A percentile compares a stretch with the other conserved stretches of the same genome.
Conservation (phyloP, 78 protist genomes). For the Anaeramoeba flamelloides region DNA sequence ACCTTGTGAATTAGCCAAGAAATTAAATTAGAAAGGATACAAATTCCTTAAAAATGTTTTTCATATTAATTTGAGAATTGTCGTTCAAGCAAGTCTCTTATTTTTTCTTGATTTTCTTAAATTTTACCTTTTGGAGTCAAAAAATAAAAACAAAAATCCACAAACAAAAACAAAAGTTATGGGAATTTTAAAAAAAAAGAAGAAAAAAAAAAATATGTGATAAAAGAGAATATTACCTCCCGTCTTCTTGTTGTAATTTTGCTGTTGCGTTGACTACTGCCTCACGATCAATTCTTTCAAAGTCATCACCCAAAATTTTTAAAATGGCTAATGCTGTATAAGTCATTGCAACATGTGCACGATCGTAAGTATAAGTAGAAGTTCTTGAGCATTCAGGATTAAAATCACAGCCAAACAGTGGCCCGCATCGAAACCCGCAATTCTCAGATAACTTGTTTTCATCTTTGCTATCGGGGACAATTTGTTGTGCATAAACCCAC, state of each 20-base stretch:
- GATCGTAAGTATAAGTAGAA: background rate
- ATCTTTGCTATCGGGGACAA: background rate
- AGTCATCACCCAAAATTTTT: constrained; percentile 25
- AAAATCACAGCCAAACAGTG: background rate
- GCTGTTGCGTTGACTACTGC: background rate
- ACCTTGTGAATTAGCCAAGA: too few species aligned
- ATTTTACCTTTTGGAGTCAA: too few species aligned
- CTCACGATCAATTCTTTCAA: background rate
- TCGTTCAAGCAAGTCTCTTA: too few species aligned
- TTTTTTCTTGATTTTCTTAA: too few species aligned
- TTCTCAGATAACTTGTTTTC: background rate
- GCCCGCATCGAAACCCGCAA: background rate
- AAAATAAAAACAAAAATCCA: too few species aligned
- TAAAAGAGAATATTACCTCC: too few species aligned
- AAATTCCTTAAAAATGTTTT: too few species aligned
- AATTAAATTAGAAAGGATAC: too few species aligned
- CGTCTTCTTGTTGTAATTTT: background rate
- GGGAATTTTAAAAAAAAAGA: too few species aligned
- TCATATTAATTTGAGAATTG: too few species aligned
- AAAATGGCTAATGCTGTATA: constrained; percentile 17
- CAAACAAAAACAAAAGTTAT: too few species aligned
- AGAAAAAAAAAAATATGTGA: too few species aligned
- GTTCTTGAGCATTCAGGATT: background rate
- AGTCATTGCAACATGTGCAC: constrained; percentile 24
- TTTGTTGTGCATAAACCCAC: background rate